phyloP scores from a whole-genome alignment of 2,329 filamentous ascomycete species.

The Penicillium sp. region DNA sequence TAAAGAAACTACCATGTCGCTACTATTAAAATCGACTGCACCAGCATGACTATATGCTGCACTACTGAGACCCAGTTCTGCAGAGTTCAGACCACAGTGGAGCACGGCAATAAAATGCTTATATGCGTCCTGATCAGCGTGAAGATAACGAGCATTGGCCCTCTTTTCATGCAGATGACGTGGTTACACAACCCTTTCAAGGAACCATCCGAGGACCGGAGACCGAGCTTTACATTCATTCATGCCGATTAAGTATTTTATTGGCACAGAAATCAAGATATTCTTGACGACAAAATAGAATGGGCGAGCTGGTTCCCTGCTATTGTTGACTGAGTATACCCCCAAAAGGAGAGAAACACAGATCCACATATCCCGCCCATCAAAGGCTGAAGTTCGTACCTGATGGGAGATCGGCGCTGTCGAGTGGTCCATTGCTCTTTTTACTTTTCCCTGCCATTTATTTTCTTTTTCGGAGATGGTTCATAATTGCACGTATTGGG shows the following conservation, averaged over 20 bases:
- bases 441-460: not conserved
- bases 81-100: not conserved
- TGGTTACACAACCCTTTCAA: constrained; percentile 3
- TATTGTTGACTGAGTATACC: not conserved
- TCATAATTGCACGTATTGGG: not conserved
- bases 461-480: not conserved
- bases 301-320: not conserved
- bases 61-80: not conserved
- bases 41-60: not conserved
- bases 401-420: not conserved
- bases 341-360: not conserved
- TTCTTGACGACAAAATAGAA: not conserved
- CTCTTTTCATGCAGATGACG: constrained; percentile 5
- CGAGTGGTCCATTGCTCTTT: not conserved
- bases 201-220: not conserved
- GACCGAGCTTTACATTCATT: not conserved
- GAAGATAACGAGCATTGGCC: constrained; percentile 2
- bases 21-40: not conserved
- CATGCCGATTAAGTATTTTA: not conserved
- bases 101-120: not conserved
- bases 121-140: constrained; percentile 1
- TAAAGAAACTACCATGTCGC: not conserved
- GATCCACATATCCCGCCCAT: not conserved
- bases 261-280: not conserved
- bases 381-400: not conserved